Percentiles rank a stretch among this genome's conserved stretches.
These are phyloP conservation scores for Yarrowia sp. DNA, from an alignment of 805 yeast species.

Conservation along the genomic window DNA sequence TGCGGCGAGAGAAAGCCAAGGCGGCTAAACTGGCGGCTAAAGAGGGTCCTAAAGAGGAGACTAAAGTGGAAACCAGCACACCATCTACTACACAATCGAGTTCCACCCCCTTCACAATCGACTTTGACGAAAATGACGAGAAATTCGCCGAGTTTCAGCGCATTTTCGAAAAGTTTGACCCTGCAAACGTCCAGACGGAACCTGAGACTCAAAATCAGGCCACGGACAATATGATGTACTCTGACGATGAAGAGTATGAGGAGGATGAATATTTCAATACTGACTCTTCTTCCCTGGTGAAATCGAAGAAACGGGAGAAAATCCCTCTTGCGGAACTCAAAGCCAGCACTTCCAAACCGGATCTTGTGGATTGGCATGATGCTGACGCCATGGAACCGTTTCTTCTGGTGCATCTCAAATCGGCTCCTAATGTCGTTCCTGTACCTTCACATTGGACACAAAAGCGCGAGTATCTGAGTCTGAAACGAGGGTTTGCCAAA, in stretches of 20 bases:
- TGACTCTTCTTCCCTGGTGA: conserved; percentile 47
- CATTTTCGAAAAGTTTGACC: conserved; percentile 28
- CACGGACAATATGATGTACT: conserved; percentile 22
- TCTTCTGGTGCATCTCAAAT: conserved; percentile 67
- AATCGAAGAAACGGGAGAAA: conserved; percentile 60
- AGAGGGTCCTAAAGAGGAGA: background rate
- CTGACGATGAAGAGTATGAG: conserved; percentile 30
- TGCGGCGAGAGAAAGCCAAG: conserved; percentile 55
- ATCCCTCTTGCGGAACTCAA: conserved; percentile 75
- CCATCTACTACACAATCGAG: background rate
- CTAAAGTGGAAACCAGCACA: too few relatives aligned
- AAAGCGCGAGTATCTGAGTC: conserved; percentile 74
- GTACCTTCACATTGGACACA: conserved; percentile 87
- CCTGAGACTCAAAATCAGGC: background rate
- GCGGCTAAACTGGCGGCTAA: conserved; percentile 46
- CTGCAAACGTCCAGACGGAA: conserved; percentile 8
- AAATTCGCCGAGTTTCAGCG: conserved; percentile 17
- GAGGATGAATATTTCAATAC: conserved; percentile 49
- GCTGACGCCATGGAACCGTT: conserved; percentile 83
- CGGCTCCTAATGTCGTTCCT: conserved; percentile 68
- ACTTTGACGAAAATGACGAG: conserved; percentile 8
- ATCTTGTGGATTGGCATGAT: conserved; percentile 84
- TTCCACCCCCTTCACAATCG: background rate
- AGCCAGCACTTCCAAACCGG: conserved; percentile 66
- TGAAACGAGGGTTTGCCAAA: conserved; percentile 69